Evolutionary conservation across 2,329 filamentous ascomycete species (phyloP), one percentile per base, ranked within the genome.

Genomic region (Arthrocladium fulminans): DNA sequence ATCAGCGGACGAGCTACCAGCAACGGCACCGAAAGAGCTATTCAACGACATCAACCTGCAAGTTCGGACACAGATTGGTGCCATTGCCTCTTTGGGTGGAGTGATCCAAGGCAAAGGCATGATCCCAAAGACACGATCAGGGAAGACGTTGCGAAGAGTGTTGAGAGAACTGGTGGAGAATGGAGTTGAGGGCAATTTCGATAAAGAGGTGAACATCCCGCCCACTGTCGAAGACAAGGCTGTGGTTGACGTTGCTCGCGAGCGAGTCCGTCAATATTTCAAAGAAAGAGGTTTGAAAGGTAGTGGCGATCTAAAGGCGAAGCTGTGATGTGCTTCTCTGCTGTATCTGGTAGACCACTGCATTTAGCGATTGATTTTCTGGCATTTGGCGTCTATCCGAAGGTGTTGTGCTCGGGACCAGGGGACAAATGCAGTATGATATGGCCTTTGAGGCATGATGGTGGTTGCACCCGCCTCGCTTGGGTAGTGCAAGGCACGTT

Each of bases 71-170:
- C 86, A 94, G 60, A 92, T 97, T 47, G 89, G 89, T 5, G 80
- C 86, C 19, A 95, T 97, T 54, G 89, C 90, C 1, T 79, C 80
- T 1, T 74, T 97, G 0, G 88, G 88, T 7, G 89, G 89, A 2
- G 84, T 95, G 60, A 23, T 95, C 45, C 85, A 88, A 55, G 86
- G 86, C 32, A 81, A 80, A 56, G 83, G 83, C 13, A 89, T 94
- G 75, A 95, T 96, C 45, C 89, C 90, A 4, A 89, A 89, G 71
- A 96, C 90, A 13, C 71, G 89, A 23, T 88, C 83, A n/a, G 90
- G 90, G 23, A 97, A 96, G 75, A 95, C 88, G 3, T 66, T 96
- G 51, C 74, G 89, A 2, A 73, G 89, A 20, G 87, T 94, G 25
- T 67, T 96, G 63, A 75, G 86, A 25, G 86, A 94, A 67, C 68